Evolutionary conservation across 768 basidiomycete species (phyloP), one percentile per base, ranked within the genome.

Genomic region (Cystofilobasidium macerans): DNA sequence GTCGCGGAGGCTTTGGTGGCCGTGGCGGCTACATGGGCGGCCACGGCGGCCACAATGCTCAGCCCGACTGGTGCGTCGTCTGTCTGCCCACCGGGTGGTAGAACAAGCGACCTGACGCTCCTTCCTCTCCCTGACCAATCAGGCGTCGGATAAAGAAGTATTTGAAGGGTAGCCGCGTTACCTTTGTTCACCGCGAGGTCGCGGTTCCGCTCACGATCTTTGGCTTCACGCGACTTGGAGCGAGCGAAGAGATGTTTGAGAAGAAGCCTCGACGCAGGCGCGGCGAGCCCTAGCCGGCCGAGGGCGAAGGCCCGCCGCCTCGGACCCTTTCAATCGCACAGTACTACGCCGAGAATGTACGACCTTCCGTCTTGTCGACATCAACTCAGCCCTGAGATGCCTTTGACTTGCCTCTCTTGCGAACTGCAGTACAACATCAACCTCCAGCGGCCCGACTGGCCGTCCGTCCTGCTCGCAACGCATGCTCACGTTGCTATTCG

Each of bases 121-220:
- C n/a, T n/a, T n/a, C 30, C 11, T 13, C 51, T 8, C 11, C 28
- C 30, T 30, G 28, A 5, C 51, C 3, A 8, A 2, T 32, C 51
- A 54, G 51, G 51, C 51, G 51, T 5, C 26, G 13, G 28, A 54
- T 54, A 30, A 54, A 54, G 28, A 54, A 54, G 51, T 32, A 54
- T 14, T 30, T 54, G 18, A 54, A 54, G 30, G 51, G 51, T 18
- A 30, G 28, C 3, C 8, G 20, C 9, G 28, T 54, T 5, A 54
- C 2, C 9, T 22, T 54, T 6, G 14, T 14, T 13, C 30, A 54
- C 30, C 51, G 51, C 28, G 6, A 28, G 51, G 4, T 54, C 28
- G 9, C 20, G 3, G 28, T 6, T 9, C 28, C 51, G 9, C 6
- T 54, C 18, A 54, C 51, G 28, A 11, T 54, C 51, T 54, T 28